Conservation (phyloP, 106 monocot species). For the Phalaenopsis equestris region DNA sequence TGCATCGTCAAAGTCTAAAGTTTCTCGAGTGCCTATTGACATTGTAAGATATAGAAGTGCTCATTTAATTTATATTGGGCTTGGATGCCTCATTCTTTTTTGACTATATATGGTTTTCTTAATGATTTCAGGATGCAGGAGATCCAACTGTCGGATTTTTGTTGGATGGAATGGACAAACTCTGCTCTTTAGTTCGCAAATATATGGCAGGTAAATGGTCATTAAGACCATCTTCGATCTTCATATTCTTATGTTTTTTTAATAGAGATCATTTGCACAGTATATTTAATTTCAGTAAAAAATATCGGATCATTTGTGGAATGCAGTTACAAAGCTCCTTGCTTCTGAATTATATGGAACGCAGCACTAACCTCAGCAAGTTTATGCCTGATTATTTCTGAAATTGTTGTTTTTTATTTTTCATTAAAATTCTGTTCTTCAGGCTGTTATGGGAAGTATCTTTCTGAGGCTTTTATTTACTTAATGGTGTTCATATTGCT, state of each 20-base stretch:
- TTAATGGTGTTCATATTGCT: neutral
- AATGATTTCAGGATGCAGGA: slow-evolving; percentile 62
- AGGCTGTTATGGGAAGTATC: neutral
- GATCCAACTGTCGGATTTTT: slow-evolving; percentile 95
- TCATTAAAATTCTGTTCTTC: neutral
- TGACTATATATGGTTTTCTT: neutral
- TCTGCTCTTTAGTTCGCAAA: slow-evolving; percentile 87
- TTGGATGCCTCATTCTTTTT: neutral
- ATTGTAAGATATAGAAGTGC: slow-evolving; percentile 54
- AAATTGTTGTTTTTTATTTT: neutral
- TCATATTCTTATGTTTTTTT: neutral
- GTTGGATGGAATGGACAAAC: slow-evolving; percentile 89
- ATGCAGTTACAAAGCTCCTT: neutral
- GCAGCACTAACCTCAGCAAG: neutral
- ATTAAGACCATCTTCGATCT: neutral
- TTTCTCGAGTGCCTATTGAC: slow-evolving; percentile 43
- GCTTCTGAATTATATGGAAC: slow-evolving; percentile 3
- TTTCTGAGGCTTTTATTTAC: neutral
- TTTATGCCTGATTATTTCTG: neutral
- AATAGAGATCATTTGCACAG: neutral
- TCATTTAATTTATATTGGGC: neutral
- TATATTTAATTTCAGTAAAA: neutral
- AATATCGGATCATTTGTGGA: neutral
- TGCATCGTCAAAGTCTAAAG: slow-evolving; percentile 64
- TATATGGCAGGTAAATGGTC: slow-evolving; percentile 67